These are phyloP conservation scores for Penicillium sp. DNA, from an alignment of 2,329 filamentous ascomycete species.

Conservation along the genomic window DNA sequence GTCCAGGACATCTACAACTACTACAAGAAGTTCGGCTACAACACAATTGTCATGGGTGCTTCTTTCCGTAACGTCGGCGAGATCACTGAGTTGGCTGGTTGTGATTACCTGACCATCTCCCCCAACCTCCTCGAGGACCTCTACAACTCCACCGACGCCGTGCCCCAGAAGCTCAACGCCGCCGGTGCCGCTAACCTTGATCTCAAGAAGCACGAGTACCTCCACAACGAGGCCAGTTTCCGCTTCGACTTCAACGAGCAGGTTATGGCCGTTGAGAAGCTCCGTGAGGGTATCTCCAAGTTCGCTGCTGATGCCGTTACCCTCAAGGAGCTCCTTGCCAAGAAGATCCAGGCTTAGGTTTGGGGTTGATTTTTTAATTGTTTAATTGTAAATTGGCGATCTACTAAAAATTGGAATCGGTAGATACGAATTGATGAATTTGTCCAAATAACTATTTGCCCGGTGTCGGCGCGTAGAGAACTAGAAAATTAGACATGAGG, in stretches of 20 bases:
- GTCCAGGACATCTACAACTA: conserved; percentile 98
- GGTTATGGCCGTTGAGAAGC: conserved; percentile 98
- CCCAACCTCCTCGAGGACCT: conserved; percentile 93
- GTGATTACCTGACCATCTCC: conserved; percentile 98
- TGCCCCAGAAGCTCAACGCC: conserved; percentile 91
- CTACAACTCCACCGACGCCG: conserved; percentile 73
- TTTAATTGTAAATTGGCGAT: conserved; percentile 28
- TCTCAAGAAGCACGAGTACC: conserved; percentile 86
- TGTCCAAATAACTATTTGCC: conserved; percentile 1
- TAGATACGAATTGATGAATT: conserved; percentile 31
- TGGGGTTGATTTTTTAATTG: conserved; percentile 2
- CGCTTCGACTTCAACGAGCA: conserved; percentile 99
- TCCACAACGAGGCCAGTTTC: conserved; percentile 85
- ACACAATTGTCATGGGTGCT: conserved; percentile 99
- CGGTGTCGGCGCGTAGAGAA: not conserved
- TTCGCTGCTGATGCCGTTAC: conserved; percentile 94
- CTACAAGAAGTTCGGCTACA: conserved; percentile 99
- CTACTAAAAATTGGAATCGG: conserved; percentile 25
- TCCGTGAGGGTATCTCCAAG: conserved; percentile 98
- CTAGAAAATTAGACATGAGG: too few relatives aligned
- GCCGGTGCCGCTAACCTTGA: conserved; percentile 63
- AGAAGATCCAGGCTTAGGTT: conserved; percentile 66
- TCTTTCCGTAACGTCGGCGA: conserved; percentile 96
- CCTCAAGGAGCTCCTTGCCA: conserved; percentile 85
- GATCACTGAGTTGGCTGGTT: conserved; percentile 97